These are phyloP conservation scores for Botrytis sinoallii DNA, from an alignment of 2,329 filamentous ascomycete genomes.

Conservation along the genomic window DNA sequence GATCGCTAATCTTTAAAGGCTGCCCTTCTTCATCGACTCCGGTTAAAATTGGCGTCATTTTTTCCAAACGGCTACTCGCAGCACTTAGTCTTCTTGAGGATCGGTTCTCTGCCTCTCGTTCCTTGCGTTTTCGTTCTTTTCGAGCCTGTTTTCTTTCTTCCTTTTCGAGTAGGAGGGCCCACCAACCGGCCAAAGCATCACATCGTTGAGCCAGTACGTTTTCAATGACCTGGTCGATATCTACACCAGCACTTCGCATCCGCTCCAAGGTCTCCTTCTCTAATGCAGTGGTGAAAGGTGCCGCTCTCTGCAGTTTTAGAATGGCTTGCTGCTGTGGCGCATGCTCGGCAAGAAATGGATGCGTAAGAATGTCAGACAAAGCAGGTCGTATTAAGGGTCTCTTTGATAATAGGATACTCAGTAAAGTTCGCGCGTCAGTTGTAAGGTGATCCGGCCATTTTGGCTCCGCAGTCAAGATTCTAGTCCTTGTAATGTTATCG, in stretches of 20 bases:
- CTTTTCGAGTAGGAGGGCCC: constrained; percentile 90
- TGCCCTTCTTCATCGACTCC: constrained; percentile 76
- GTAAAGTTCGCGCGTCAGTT: constrained; percentile 70
- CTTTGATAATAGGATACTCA: constrained; percentile 83
- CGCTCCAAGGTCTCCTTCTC: constrained; percentile 90
- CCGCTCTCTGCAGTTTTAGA: constrained; percentile 73
- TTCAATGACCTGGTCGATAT: constrained; percentile 92
- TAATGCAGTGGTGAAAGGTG: constrained; percentile 78
- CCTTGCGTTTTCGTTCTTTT: constrained; percentile 77
- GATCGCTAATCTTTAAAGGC: constrained; percentile 44
- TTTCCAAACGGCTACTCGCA: constrained; percentile 81
- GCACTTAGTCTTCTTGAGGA: constrained; percentile 80
- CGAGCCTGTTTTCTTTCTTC: constrained; percentile 82
- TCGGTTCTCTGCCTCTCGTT: constrained; percentile 78
- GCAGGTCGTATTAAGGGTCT: constrained; percentile 78
- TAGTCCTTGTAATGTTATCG: constrained; percentile 78
- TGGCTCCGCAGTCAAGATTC: constrained; percentile 82
- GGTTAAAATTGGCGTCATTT: constrained; percentile 71
- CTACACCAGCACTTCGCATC: constrained; percentile 90
- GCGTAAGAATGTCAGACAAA: constrained; percentile 78
- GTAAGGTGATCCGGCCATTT: constrained; percentile 79
- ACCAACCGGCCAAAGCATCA: constrained; percentile 91
- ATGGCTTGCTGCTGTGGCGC: constrained; percentile 87
- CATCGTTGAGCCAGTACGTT: constrained; percentile 88
- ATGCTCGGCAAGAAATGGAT: constrained; percentile 84